phyloP scores from a whole-genome alignment of 208 protist species.

The Naegleria fowleri region DNA sequence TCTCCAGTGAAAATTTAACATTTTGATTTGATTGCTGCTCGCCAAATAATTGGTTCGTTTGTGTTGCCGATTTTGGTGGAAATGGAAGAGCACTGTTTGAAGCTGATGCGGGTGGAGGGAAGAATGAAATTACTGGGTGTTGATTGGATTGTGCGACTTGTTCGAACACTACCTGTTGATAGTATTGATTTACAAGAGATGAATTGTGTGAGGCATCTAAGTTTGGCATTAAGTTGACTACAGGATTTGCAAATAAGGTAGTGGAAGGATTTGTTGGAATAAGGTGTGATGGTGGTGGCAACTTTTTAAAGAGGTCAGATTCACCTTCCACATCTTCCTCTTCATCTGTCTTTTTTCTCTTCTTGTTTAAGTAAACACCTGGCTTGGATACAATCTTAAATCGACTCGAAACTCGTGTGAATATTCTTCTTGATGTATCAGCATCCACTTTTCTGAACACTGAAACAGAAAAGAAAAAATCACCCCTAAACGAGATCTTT shows the following conservation, averaged over 20 bases:
- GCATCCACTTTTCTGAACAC: not conserved
- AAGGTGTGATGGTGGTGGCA: not conserved
- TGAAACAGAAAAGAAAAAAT: not conserved
- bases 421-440: not conserved
- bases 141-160: not conserved
- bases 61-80: not conserved
- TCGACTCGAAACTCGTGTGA: not conserved
- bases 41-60: not conserved
- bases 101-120: not conserved
- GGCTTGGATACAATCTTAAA: conserved; percentile 12
- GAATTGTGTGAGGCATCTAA: not conserved
- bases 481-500: not conserved
- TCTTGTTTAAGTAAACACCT: conserved; percentile 10
- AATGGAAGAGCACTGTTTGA: no score
- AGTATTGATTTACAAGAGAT: not conserved
- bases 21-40: not conserved
- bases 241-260: not conserved
- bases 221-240: not conserved
- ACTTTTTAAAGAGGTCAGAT: not conserved
- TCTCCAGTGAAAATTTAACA: not conserved
- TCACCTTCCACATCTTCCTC: not conserved
- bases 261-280: not conserved
- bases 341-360: not conserved
- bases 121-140: not conserved
- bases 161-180: not conserved